These are phyloP conservation scores for Dalbergia oliveri DNA, from an alignment of 306 rosid genomes.

Conservation along the genomic window DNA sequence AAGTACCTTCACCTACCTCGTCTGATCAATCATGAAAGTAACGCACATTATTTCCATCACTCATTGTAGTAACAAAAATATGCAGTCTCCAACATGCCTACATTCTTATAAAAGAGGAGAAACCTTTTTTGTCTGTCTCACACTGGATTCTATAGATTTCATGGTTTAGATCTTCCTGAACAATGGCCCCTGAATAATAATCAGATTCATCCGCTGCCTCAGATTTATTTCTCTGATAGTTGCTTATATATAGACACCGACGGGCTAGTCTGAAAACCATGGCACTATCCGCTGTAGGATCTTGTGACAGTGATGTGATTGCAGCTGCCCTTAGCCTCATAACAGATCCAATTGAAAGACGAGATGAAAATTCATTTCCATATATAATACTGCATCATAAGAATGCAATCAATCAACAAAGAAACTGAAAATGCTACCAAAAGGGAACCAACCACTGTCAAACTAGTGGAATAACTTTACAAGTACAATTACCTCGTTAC, in stretches of 20 bases:
- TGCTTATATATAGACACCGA: slow-evolving; percentile 61
- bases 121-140: slow-evolving; percentile 60
- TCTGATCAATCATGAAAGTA: slow-evolving; percentile 31
- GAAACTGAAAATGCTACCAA: slow-evolving; percentile 33
- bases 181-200: slow-evolving; percentile 40
- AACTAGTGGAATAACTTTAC: slow-evolving; percentile 19
- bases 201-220: slow-evolving; percentile 54
- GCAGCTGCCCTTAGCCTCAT: slow-evolving; percentile 92
- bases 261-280: slow-evolving; percentile 71
- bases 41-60: slow-evolving; percentile 29
- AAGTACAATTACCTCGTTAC: slow-evolving; percentile 73
- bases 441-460: slow-evolving; percentile 22
- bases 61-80: slow-evolving; percentile 31
- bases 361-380: slow-evolving; percentile 84
- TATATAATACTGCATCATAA: slow-evolving; percentile 72
- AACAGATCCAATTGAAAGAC: slow-evolving; percentile 84
- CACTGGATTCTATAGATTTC: slow-evolving; percentile 48
- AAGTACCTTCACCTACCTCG: slow-evolving; percentile 38
- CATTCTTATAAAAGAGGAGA: slow-evolving; percentile 16
- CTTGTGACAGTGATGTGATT: slow-evolving; percentile 75
- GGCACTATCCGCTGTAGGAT: slow-evolving; percentile 68
- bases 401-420: slow-evolving; percentile 37
- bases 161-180: slow-evolving; percentile 44
- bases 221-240: slow-evolving; percentile 53
- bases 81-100: slow-evolving; percentile 40